Conservation (phyloP, 139 green algal genomes). For the Chlamydomonas eustigma region DNA sequence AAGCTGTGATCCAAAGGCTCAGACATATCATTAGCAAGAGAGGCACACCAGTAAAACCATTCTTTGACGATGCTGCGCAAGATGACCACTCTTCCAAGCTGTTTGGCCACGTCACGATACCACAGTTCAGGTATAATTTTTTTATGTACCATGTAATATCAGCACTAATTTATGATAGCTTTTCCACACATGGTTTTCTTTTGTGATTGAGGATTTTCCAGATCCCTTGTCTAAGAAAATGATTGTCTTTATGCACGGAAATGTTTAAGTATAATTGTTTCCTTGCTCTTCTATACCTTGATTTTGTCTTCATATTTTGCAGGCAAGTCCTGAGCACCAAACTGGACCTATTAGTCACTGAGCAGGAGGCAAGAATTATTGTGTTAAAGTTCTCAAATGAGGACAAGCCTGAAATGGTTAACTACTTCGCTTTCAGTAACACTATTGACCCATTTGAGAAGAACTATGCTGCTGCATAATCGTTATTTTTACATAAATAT, state of each 20-base stretch:
- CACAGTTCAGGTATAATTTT: constrained; percentile 74
- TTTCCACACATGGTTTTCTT: no score
- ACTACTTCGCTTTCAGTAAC: constrained; percentile 67
- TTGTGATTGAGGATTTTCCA: no score
- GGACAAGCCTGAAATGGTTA: constrained; percentile 70
- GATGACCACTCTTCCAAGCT: constrained; percentile 64
- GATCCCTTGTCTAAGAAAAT: no score
- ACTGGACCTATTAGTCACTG: constrained; percentile 31
- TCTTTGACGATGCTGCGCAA: constrained; percentile 69
- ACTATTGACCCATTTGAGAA: constrained; percentile 34
- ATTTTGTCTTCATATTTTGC: no score
- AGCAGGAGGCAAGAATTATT: constrained; percentile 33
- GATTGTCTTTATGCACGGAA: no score
- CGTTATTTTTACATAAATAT: not conserved
- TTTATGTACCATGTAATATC: no score
- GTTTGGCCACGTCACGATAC: constrained; percentile 65
- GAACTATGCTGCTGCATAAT: not conserved
- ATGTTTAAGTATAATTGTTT: no score
- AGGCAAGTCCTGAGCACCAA: constrained; percentile 46
- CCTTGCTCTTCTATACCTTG: no score
- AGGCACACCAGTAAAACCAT: constrained; percentile 55
- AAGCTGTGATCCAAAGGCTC: constrained; percentile 25
- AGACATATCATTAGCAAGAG: constrained; percentile 26
- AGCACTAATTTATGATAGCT: no score
- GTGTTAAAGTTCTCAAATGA: constrained; percentile 59